Conservation (phyloP, 352 stramenopile species). For the Globisporangium nodosum region DNA sequence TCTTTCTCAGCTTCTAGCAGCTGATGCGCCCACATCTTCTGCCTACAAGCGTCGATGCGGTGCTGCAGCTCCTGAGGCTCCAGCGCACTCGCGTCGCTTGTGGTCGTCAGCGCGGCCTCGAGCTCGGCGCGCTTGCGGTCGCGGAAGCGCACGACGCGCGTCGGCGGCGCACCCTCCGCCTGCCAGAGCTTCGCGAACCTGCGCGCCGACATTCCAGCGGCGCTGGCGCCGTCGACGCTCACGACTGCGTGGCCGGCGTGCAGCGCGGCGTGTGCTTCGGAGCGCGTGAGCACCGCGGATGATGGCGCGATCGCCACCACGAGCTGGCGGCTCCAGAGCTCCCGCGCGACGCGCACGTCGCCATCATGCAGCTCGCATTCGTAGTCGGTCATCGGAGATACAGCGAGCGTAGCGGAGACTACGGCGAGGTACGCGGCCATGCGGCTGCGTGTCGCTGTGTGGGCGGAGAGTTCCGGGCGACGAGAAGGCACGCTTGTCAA, state of each 20-base stretch:
- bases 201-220: slow-evolving; percentile 19
- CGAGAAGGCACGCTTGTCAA: background rate
- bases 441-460: background rate
- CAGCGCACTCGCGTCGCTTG: background rate
- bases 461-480: background rate
- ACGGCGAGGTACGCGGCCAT: background rate
- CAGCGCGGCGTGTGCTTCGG: slow-evolving; percentile 17
- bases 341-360: slow-evolving; percentile 24
- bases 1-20: slow-evolving; percentile 14
- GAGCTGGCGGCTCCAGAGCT: slow-evolving; percentile 38
- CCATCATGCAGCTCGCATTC: slow-evolving; percentile 16
- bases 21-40: slow-evolving; percentile 26
- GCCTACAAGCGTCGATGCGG: slow-evolving; percentile 13
- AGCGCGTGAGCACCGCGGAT: slow-evolving; percentile 8
- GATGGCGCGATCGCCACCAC: slow-evolving; percentile 27
- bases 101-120: slow-evolving; percentile 26
- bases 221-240: slow-evolving; percentile 20
- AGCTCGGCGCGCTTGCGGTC: slow-evolving; percentile 31
- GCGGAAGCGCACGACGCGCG: slow-evolving; percentile 14
- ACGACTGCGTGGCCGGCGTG: slow-evolving; percentile 26
- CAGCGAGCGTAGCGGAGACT: background rate
- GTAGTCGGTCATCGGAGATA: slow-evolving; percentile 24
- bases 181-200: slow-evolving; percentile 29
- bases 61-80: background rate
- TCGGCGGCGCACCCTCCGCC: slow-evolving; percentile 1